Evolutionary conservation across 805 yeast species (phyloP).

Genomic region (Yarrowia yakushimensis): DNA sequence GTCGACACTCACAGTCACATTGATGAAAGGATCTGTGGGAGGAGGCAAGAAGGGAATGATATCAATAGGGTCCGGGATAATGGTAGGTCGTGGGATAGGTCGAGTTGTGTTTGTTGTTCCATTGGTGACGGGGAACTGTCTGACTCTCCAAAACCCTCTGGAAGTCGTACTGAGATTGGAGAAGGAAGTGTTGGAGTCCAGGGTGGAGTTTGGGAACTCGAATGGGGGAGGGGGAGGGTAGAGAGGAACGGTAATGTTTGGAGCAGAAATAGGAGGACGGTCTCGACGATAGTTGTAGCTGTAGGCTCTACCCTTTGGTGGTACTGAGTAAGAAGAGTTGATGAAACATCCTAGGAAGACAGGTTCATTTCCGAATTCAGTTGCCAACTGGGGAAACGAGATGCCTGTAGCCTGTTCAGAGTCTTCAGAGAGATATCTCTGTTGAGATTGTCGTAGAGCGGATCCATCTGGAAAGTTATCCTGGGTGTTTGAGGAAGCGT

Average conservation of each 20-base stretch:
- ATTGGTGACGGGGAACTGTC: not conserved
- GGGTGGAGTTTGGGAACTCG: not conserved
- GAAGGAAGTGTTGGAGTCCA: not conserved
- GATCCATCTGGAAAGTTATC: conserved; percentile 42
- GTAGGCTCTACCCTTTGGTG: not conserved
- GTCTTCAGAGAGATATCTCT: not conserved
- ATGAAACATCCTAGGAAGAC: conserved; percentile 5
- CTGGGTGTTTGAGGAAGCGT: conserved; percentile 39
- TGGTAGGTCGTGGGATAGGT: not conserved
- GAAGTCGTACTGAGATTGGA: conserved; percentile 29
- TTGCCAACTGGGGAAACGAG: not conserved
- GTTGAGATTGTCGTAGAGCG: conserved; percentile 53
- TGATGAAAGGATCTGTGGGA: conserved; percentile 58
- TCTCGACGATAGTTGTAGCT: conserved; percentile 5
- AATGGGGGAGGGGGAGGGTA: conserved; percentile 3
- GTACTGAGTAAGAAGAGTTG: not conserved
- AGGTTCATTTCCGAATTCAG: not conserved
- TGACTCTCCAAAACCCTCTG: not conserved
- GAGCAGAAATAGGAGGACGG: not conserved
- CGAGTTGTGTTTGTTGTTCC: not conserved
- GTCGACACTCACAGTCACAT: conserved; percentile 61
- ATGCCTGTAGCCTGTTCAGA: conserved; percentile 13
- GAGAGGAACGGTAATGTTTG: not conserved
- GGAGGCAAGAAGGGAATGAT: not conserved
- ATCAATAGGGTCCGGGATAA: not conserved